Evolutionary conservation across 2,329 filamentous ascomycete species (phyloP), one percentile per base, ranked within the genome.

Genomic region (Penicillium frequentans): DNA sequence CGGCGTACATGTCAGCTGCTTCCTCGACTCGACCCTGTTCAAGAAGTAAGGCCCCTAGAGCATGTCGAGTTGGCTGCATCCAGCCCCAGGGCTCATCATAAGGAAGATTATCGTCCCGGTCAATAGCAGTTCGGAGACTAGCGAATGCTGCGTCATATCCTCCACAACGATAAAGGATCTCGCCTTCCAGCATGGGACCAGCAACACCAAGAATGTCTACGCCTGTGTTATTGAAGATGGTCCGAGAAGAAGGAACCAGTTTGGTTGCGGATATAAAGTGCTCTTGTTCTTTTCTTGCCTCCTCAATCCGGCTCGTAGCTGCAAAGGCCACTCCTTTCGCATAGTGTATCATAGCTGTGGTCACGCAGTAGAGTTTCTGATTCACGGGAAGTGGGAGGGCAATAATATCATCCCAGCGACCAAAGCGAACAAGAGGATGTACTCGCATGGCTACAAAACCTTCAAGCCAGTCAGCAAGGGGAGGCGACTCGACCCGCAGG

Each of bases 381-480:
- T 93, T 86, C 0, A 68, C 49, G 0, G 88, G 89, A 0, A 89
- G 57, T 0, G 74, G 56, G 0, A 90, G 71, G 1, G 75, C 73
- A n/a, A 89, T 71, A n/a, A 92, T 78, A 1, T 90, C 86, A 0
- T 85, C 68, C 90, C 90, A 93, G 3, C 75, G 77, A 0, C 90
- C 90, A 63, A 93, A 93, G 0, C 90, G 85, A 49, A 93, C 80
- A 4, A 90, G 76, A 0, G 86, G 86, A 70, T 93, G 90, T 2
- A 88, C 77, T 3, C 85, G 82, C 70, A 90, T 85, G 1, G 83
- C 81, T 1, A 89, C 71, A 61, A 91, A 91, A 0, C 83, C 84
- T 71, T 93, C 90, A 0, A 93, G 75, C 87, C 89, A 92, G 70
- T 92, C 88, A 1, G 89, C 90, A 88, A 93, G 91, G 0, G 89